Base-by-base conservation (phyloP, 2,329 filamentous ascomycete species). In the Aquanectria penicillioides region DNA sequence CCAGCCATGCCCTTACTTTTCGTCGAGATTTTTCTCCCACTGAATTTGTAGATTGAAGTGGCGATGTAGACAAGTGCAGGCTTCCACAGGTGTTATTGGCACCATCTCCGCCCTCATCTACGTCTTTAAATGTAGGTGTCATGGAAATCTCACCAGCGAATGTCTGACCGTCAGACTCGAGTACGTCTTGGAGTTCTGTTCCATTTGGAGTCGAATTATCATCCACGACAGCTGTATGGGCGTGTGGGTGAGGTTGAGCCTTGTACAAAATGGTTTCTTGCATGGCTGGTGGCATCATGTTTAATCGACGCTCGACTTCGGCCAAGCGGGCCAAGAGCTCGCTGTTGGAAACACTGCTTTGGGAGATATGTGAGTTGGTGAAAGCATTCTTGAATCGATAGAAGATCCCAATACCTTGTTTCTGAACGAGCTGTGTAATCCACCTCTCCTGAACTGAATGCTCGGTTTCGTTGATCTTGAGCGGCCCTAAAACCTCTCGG, bases 71-170 rank as follows among this genome's bases (percentile, higher is more conserved):
- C 12, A 17, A 22, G 10, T 38, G 17, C 15, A 22, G 43, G 3
- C 43, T 29, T 10, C 15, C n/a, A 11, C 23, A n/a, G 5, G 25
- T 20, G 6, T 34, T n/a, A 15, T 40, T 47, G 15, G 29, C 17
- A 6, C 12, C 25, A 13, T 62, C 44, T 11, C 44, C 12, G 10
- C 6, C 20, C 2, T 62, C 61, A 13, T 37, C 46, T 2, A 51
- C 61, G 28, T 63, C 54, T 18, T 59, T 51, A 11, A 65, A 57
- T 9, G 40, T 38, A 5, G 62, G 62, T 13, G 48, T 57, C 33
- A 65, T 65, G 3, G 62, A 47, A 20, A 64, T 59, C 22, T 65
- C 62, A 17, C 62, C 62, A 1, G 62, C 62, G 36, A 65, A 65
- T 2, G 62, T 65, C 8, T 65, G 62, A 5, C 62, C 58, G 22